Base-by-base conservation (phyloP, 1,284 basidiomycete genomes). In the Papiliotrema laurentii region DNA sequence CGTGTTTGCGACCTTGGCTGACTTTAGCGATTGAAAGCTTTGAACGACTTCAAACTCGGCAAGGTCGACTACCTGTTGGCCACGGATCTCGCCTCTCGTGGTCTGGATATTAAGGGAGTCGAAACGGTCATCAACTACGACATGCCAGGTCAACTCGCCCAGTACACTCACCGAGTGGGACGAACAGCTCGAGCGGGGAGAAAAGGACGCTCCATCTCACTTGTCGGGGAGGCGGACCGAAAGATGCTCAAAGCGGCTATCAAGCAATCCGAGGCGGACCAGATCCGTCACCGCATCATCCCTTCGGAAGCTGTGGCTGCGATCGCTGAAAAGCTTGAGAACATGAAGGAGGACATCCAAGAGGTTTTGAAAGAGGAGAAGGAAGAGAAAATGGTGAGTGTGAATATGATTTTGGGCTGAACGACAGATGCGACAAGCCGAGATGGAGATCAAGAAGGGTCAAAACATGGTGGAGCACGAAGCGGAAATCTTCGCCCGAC, bases 71-170 rank as follows among this genome's bases (percentile, higher is more conserved):
- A 85, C 72, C 78, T 98, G 7, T 86, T 97, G 78, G 93, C 93
- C 1, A 98, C 94, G 1, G 94, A 97, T 72, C 79, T 98, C 19
- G 94, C 94, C 22, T 89, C 90, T 54, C 85, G 93, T 60, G 93
- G 93, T 74, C 79, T 97, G 27, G 93, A 97, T 75, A 97, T 97
- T 76, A 94, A 93, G 64, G 93, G 92, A 18, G 86, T 97, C n/a
- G 88, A 96, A 66, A 93, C 90, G 0, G 90, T 97, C 50, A 90
- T 97, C 69, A 97, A 97, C 73, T 97, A 92, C 69, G 93, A 97
- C 72, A 96, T 97, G 93, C 93, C 94, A 3, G 82, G 83, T 18
- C 89, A 94, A 65, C 79, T 97, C 35, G 84, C 90, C 11, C 90
- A 93, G 64, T 98, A 98, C 75, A 79, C 97, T 31, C 94, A 98